phyloP scores from a whole-genome alignment of 257 asterid species.

The Marsdenia floribunda region DNA sequence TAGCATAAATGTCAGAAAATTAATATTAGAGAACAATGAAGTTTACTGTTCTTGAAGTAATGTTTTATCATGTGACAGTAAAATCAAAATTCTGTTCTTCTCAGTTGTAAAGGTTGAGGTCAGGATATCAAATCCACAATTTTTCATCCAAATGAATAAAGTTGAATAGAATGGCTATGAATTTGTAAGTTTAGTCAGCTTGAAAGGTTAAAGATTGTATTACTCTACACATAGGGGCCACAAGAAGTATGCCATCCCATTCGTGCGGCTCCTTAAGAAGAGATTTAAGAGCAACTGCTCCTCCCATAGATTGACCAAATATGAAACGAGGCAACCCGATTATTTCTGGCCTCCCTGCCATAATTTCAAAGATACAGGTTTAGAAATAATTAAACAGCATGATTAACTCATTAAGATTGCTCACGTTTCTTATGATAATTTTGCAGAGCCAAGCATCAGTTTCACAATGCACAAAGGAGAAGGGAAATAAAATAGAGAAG shows the following conservation, averaged over 20 bases:
- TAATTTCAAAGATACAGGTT: slow-evolving; percentile 9
- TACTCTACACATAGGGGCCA: slow-evolving; percentile 98
- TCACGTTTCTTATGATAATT: not conserved
- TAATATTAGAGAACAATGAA: not conserved
- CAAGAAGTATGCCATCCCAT: slow-evolving; percentile 93
- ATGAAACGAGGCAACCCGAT: slow-evolving; percentile 66
- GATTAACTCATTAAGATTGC: not conserved
- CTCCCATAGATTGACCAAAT: slow-evolving; percentile 99
- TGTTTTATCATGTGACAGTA: not conserved
- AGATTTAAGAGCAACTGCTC: slow-evolving; percentile 87
- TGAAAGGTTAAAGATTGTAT: slow-evolving; percentile 12
- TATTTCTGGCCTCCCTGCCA: slow-evolving; percentile 81
- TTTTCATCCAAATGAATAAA: not conserved
- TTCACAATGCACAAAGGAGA: not conserved
- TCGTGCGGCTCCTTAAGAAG: slow-evolving; percentile 57
- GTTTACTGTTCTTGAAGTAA: not conserved
- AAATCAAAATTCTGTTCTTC: not conserved
- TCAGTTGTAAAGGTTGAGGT: not conserved
- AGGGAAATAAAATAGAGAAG: not conserved
- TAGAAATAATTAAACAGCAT: not conserved
- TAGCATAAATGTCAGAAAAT: slow-evolving; percentile 22
- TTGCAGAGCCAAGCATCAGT: not conserved
- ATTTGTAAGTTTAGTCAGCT: not conserved
- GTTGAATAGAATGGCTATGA: not conserved
- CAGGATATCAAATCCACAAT: not conserved